Percentiles rank a stretch among this genome's conserved stretches.
These are phyloP conservation scores for Bocquillonia castaneifolia DNA, from an alignment of 441 rosid genomes.

Conservation along the genomic window DNA sequence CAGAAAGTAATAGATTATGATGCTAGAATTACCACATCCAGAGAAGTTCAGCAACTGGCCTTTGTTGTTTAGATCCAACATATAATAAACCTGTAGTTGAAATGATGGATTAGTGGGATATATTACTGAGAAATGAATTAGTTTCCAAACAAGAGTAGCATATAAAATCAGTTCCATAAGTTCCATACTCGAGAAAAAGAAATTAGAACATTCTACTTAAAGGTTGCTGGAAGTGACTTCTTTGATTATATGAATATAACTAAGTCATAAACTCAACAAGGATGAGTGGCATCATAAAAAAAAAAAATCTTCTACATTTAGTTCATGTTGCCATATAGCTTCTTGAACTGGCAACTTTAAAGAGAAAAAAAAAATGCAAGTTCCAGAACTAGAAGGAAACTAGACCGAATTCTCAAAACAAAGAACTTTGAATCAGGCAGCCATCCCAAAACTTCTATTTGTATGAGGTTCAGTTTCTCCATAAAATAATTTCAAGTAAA, in stretches of 20 bases:
- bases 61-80: conserved; percentile 54
- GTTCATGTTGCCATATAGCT: background rate
- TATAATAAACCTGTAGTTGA: conserved; percentile 91
- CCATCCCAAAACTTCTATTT: background rate
- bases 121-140: background rate
- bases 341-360: background rate
- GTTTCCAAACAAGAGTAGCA: background rate
- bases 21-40: conserved; percentile 75
- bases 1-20: background rate
- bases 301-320: background rate
- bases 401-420: background rate
- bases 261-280: background rate
- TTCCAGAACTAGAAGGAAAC: background rate
- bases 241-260: background rate
- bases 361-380: background rate
- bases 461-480: background rate
- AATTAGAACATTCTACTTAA: background rate
- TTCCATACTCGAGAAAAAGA: background rate
- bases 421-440: background rate
- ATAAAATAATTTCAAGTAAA: background rate
- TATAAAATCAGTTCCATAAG: too few species aligned
- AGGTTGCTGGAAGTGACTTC: background rate
- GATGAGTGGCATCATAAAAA: background rate
- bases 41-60: conserved; percentile 70
- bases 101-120: conserved; percentile 17